phyloP scores from a whole-genome alignment of 352 stramenopile species.

The Phytopythium delawarense region DNA sequence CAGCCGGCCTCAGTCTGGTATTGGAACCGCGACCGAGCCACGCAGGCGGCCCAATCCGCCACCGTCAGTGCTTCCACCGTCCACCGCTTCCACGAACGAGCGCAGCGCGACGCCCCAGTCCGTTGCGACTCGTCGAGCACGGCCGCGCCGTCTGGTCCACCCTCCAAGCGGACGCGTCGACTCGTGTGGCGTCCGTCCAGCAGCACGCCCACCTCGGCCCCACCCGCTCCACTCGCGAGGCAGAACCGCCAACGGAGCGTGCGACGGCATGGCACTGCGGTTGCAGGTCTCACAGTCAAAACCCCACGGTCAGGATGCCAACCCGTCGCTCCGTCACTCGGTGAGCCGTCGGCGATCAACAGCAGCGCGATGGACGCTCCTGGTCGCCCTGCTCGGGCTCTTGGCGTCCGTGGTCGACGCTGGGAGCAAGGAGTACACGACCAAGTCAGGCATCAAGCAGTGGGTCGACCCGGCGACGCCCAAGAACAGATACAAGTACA shows the following conservation, averaged over 20 bases:
- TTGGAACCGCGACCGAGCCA: neutral
- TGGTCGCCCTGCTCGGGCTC: neutral
- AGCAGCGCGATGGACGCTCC: neutral
- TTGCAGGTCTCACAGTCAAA: neutral
- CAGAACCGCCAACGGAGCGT: neutral
- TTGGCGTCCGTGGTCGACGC: neutral
- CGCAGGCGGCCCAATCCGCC: neutral
- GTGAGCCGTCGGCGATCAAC: neutral
- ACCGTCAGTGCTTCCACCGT: neutral
- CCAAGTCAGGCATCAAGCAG: conserved; percentile 36
- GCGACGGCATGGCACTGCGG: neutral
- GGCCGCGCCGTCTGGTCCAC: neutral
- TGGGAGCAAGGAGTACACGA: conserved; percentile 12
- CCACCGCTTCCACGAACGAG: neutral
- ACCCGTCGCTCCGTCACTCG: neutral
- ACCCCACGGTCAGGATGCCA: neutral
- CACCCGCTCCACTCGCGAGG: neutral
- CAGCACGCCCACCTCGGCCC: neutral
- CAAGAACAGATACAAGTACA: conserved; percentile 20
- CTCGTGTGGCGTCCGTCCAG: neutral
- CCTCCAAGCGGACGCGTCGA: neutral
- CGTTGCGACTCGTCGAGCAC: neutral
- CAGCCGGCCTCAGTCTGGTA: neutral
- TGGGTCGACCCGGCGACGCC: conserved; percentile 54
- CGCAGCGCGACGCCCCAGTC: neutral